Base-by-base conservation (phyloP, 139 green algal genomes). In the Bryopsis sp. region DNA sequence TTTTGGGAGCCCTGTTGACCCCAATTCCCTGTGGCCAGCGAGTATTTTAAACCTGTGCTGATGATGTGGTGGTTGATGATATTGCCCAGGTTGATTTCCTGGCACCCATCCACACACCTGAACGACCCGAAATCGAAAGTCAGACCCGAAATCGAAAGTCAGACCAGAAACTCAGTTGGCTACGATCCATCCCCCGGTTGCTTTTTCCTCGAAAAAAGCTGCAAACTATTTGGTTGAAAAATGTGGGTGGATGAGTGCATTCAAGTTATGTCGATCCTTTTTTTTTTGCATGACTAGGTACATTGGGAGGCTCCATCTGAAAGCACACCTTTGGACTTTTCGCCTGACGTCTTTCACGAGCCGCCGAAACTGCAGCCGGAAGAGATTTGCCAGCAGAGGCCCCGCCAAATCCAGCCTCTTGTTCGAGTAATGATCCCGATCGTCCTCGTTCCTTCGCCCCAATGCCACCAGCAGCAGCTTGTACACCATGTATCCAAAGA, bases 351-450 rank as follows among this genome's bases (percentile, higher is more conserved):
- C 94, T 85, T 96, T 97, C 64, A 75, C 89, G 62, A 98, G 67
- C 80, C 97, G 96, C 58, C 92, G 78, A 84, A 96, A 98, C 11
- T 97, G 89, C 82, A 84, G 76, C 35, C 87, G 70, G 78, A 96
- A 96, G 2, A 96, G 84, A 60, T 72, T 75, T 35, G 90, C 89
- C 71, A 96, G 78, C 72, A 96, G 79, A 0, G 87, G 86, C 19
- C 90, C 90, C 1, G 85, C 87, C 76, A 95, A 63, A 82, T 98
- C 92, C 70, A 99, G 80, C 22, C 94, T 84, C 84, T 99, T 99
- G 90, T 98, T 98, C 60, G 84, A 87, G 71, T 97, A 99, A 84
- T 98, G 92, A 75, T 99, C 94, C 2, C 94, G 85, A 77, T 97
- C 93, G 68, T 98, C 92, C 74, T 96, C 83, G 32, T 50, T 7